Evolutionary conservation across 257 asterid genomes (phyloP), one percentile per base, ranked within the genome.

Genomic region (Solanum virginianum): DNA sequence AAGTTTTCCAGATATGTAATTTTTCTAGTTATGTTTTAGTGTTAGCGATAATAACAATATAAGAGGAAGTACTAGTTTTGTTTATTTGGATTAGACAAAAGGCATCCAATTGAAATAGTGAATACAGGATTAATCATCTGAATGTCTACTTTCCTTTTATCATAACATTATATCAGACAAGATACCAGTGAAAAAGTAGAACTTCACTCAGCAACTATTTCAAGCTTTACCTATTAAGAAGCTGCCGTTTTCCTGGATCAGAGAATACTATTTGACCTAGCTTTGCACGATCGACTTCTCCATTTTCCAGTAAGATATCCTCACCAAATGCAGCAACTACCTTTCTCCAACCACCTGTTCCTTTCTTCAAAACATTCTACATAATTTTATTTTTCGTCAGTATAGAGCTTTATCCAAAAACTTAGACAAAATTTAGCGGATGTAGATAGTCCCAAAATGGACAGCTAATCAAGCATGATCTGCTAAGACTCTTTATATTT

Each of bases 341-440:
- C 88, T 92, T 93, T 84, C 88, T 97, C 97, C 98, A 95, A 4
- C 99, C 99, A 85, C 96, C 95, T 3, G 93, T 92, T 69, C 96
- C 99, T 85, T 94, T 95, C 88, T 91, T 95, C 93, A 97, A 86
- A 57, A 91, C 97, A 83, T 91, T 88, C 98, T 95, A 86, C 86
- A 87, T 82, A 59, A 66, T 89, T 82, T 20, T 22, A 12, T 13
- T 26, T 77, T 51, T 24, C 36, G 43, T 24, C 14, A 56, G 43
- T 24, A 51, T 14, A 51, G 26, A 49, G 16, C 63, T 49, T 3
- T 32, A 32, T 32, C 36, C 36, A 32, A 32, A 29, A 29, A 32
- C 36, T 32, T 32, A 32, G 36, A 32, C 36, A 32, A 32, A 32
- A 32, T 32, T 32, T 32, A 32, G 36, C 36, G 4, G 36, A 32